phyloP scores from a whole-genome alignment of 1,139 yeast genomes.

The Nakaseomyces bracarensis region DNA sequence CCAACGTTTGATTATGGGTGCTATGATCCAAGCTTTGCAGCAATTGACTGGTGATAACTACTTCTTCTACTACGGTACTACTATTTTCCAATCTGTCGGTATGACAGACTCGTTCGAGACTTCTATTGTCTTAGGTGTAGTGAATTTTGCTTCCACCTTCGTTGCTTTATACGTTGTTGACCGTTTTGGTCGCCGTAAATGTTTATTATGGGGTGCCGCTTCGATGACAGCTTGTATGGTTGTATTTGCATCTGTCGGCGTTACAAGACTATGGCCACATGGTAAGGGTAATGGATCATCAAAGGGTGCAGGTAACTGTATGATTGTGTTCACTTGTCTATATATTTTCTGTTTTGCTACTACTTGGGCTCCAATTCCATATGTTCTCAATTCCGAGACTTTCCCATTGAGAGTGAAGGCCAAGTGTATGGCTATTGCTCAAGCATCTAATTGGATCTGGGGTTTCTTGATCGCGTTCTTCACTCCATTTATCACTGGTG shows the following conservation, averaged over 20 bases:
- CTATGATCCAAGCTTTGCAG: constrained; percentile 55
- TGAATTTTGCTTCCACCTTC: constrained; percentile 67
- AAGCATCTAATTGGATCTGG: constrained; percentile 69
- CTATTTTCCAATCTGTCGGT: constrained; percentile 68
- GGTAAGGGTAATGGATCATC: constrained; percentile 23
- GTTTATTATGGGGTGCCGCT: constrained; percentile 52
- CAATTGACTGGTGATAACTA: constrained; percentile 71
- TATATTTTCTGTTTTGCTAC: constrained; percentile 74
- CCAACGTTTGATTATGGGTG: constrained; percentile 54
- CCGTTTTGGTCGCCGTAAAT: constrained; percentile 56
- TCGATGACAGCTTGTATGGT: constrained; percentile 57
- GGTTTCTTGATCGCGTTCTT: constrained; percentile 73
- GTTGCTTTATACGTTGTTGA: constrained; percentile 58
- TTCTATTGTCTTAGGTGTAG: constrained; percentile 67
- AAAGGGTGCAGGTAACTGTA: constrained; percentile 58
- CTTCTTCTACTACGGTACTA: constrained; percentile 71
- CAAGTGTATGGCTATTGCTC: constrained; percentile 68
- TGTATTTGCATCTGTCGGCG: constrained; percentile 60
- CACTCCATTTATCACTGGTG: constrained; percentile 60
- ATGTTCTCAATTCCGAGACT: constrained; percentile 63
- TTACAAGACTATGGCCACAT: constrained; percentile 47
- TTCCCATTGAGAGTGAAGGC: constrained; percentile 75
- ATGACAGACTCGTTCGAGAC: constrained; percentile 62
- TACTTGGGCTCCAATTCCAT: constrained; percentile 78
- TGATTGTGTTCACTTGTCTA: constrained; percentile 72